Evolutionary conservation across 164 flowering plant genomes (phyloP), one percentile per base, ranked within the genome.

Genomic region (Cinnamomum micranthum): DNA sequence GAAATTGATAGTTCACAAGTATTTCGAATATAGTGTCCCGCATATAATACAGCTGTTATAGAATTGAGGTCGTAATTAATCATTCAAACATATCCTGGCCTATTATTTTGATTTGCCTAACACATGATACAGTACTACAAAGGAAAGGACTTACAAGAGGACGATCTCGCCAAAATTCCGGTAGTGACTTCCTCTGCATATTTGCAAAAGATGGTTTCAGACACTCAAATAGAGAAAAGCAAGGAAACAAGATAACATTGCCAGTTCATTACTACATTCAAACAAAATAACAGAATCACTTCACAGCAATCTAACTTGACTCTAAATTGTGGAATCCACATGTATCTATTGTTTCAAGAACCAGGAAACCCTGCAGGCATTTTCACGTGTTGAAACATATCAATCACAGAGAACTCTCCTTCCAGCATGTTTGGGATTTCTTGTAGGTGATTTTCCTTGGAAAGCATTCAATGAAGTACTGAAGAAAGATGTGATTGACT

Each of bases 101-200:
- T 25, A 64, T 25, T 64, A 60, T 24, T 72, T 51, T 7, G 4
- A 62, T 64, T 41, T 41, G 47, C 47, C 23, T 47, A 35, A 33
- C n/a, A 60, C 33, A 27, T 67, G 79, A 66, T 11, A 19, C 12
- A 11, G 15, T 58, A 20, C 14, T 17, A 52, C 35, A 71, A 82
- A 41, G 22, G 60, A 71, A 68, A 73, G 72, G 23, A 85, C 99
- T 90, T 81, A 95, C 99, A 75, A 91, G 23, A 68, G 92, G 86
- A 62, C 69, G 91, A 50, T 93, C 95, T 74, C 98, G 87, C 99
- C 99, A 95, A 86, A 91, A 95, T 82, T 95, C 99, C 47, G 99
- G 99, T 28, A 95, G 86, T 63, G 99, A 87, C 70, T 75, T 91
- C 80, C 90, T 89, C 99, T 95, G 98, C 88, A 86, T 20, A 55